Conservation (phyloP, 306 rosid genomes). For the Fagus crenata region DNA sequence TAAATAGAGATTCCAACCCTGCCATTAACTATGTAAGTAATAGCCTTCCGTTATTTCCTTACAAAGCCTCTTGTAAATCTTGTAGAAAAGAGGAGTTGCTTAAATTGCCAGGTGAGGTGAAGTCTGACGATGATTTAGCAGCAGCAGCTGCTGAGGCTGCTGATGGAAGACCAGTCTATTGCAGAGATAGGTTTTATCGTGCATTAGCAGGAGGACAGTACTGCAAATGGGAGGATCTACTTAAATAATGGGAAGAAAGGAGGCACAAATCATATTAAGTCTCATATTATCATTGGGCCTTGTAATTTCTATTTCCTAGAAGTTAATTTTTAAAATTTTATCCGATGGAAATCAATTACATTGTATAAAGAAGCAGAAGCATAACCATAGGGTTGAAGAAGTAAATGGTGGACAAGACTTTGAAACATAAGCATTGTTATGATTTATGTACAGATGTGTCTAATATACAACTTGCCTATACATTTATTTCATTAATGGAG, state of each 20-base stretch:
- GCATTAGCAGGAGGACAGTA: constrained; percentile 98
- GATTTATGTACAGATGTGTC: constrained; percentile 4
- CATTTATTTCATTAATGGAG: constrained; percentile 6
- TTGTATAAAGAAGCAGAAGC: constrained; percentile 27
- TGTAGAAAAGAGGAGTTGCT: constrained; percentile 88
- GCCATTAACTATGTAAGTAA: neutral
- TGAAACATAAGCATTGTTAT: constrained; percentile 8
- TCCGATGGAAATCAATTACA: constrained; percentile 24
- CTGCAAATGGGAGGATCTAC: constrained; percentile 94
- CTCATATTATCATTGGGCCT: constrained; percentile 23
- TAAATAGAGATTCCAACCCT: constrained; percentile 16
- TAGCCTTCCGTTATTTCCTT: constrained; percentile 13
- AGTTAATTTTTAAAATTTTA: constrained; percentile 29
- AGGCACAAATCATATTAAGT: constrained; percentile 16
- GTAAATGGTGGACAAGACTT: constrained; percentile 21
- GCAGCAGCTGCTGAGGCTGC: constrained; percentile 99
- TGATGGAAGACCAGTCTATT: constrained; percentile 94
- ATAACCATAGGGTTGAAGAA: constrained; percentile 21
- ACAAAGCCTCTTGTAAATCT: constrained; percentile 19
- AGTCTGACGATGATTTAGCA: constrained; percentile 81
- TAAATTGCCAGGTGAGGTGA: constrained; percentile 77
- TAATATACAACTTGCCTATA: constrained; percentile 12
- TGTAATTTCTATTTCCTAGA: constrained; percentile 28
- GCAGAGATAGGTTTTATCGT: constrained; percentile 92
- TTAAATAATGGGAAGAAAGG: constrained; percentile 45